phyloP scores from a whole-genome alignment of 495 filamentous ascomycete genomes.

The Penicillium steckii region DNA sequence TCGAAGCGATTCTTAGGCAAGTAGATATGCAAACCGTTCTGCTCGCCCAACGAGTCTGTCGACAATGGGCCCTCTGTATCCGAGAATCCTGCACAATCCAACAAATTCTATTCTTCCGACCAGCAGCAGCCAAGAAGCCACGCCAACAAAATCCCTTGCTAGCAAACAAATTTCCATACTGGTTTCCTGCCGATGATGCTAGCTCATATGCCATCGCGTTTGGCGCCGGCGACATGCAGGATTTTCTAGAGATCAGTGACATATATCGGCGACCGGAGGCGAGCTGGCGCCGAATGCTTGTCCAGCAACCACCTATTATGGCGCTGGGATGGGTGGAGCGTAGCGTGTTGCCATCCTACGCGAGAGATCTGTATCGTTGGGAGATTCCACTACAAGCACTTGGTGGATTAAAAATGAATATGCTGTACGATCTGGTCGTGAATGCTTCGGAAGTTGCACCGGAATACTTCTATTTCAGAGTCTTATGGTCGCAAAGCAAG shows the following conservation, averaged over 20 bases:
- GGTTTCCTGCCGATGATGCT: constrained; percentile 2
- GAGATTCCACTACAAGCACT: neutral
- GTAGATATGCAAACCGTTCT: neutral
- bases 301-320: constrained; percentile 14
- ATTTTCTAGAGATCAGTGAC: constrained; percentile 3
- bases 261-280: constrained; percentile 6
- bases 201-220: neutral
- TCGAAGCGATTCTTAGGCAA: neutral
- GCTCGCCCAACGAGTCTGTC: neutral
- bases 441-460: neutral
- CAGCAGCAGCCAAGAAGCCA: neutral
- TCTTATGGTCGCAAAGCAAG: neutral
- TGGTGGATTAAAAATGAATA: neutral
- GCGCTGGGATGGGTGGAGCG: neutral
- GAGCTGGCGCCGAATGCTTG: constrained; percentile 21
- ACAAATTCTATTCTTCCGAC: neutral
- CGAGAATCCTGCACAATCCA: neutral
- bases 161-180: constrained; percentile 4
- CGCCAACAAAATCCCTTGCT: neutral
- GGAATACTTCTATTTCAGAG: constrained; percentile 1
- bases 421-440: constrained; percentile 1
- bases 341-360: neutral
- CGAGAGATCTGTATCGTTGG: neutral
- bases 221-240: constrained; percentile 3
- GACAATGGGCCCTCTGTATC: neutral